Evolutionary conservation across 164 flowering plant genomes (phyloP).

Genomic region (Umbellularia californica): DNA sequence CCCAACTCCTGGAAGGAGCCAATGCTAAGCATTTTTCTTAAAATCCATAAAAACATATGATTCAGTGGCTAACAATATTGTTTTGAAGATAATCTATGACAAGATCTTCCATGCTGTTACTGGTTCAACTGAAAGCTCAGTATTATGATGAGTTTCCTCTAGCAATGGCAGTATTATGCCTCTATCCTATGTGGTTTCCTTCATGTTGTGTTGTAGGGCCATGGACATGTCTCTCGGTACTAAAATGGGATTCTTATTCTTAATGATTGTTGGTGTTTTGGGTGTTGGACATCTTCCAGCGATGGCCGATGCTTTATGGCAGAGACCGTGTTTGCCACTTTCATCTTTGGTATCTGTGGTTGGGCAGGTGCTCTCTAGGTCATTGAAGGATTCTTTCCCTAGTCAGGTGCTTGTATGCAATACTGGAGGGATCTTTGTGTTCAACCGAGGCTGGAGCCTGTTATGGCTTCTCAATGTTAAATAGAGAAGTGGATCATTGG

Average conservation of each 20-base stretch:
- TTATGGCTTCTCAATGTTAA: neutral
- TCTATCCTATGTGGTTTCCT: neutral
- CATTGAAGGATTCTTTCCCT: neutral
- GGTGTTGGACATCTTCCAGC: neutral
- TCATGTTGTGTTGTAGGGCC: neutral
- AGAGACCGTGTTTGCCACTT: neutral
- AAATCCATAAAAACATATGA: no score
- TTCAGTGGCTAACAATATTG: no score
- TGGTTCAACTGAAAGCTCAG: neutral
- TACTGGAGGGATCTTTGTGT: neutral
- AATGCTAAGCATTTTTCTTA: no score
- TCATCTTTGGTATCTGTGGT: neutral
- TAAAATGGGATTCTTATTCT: neutral
- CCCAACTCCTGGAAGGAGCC: neutral
- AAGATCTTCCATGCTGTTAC: neutral
- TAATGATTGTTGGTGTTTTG: neutral
- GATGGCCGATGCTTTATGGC: neutral
- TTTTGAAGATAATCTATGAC: neutral
- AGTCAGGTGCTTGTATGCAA: neutral
- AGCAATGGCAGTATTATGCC: neutral
- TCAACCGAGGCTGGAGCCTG: neutral
- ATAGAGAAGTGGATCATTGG: neutral
- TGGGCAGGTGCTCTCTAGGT: neutral
- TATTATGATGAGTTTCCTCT: neutral
- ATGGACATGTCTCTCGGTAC: neutral